A percentile compares a stretch with the other conserved stretches of the same genome.
These are phyloP conservation scores for Tetraselmis striata DNA, from an alignment of 139 green algal species.

Conservation along the genomic window DNA sequence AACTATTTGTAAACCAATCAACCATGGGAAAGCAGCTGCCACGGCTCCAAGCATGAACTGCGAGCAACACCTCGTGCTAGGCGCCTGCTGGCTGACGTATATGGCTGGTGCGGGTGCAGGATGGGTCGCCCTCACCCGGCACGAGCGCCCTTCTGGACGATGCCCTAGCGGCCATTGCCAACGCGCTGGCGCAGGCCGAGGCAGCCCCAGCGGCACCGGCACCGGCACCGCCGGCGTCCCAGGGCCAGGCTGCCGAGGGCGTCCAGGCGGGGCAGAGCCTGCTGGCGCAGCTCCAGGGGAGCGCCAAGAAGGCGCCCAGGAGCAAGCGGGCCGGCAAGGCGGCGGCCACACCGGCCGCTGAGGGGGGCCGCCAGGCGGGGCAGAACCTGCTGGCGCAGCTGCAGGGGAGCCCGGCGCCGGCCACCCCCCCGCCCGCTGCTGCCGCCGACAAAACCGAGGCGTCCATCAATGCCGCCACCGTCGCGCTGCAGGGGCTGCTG, in stretches of 20 bases:
- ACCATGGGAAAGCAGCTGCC: too few species aligned
- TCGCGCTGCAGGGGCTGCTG: not conserved
- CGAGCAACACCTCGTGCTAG: too few species aligned
- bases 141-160: not conserved
- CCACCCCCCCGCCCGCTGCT: not conserved
- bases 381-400: constrained; percentile 8
- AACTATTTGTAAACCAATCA: too few species aligned
- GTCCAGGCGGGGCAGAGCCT: not conserved
- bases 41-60: too few species aligned
- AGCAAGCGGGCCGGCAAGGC: not conserved
- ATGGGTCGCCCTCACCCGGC: not conserved
- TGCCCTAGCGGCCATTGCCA: not conserved
- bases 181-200: constrained; percentile 7
- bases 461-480: not conserved
- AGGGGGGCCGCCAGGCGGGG: not conserved
- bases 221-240: not conserved
- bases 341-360: too few species aligned
- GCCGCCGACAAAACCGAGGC: not conserved
- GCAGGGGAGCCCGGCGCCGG: not conserved
- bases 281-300: constrained; percentile 7
- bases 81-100: too few species aligned
- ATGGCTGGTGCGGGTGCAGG: too few species aligned
- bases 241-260: not conserved
- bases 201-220: not conserved
- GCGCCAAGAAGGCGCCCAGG: not conserved